A percentile compares a stretch with the other conserved stretches of the same genome.
Conservation (phyloP, 1,139 yeast species). For the Yamadazyma blattariae region DNA sequence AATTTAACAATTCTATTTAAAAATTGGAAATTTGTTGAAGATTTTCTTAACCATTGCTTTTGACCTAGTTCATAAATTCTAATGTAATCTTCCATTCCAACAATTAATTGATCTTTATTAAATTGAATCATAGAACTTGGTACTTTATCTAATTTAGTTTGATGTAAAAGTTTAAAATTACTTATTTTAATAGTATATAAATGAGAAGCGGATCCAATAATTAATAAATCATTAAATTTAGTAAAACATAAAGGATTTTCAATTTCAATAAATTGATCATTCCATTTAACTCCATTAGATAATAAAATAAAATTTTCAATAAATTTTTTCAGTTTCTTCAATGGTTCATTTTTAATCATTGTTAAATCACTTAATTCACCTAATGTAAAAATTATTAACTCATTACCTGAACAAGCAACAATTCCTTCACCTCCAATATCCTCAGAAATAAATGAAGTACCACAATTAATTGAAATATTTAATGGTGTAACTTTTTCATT, state of each 20-base stretch:
- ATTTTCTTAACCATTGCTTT: constrained; percentile 72
- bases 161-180: constrained; percentile 52
- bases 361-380: constrained; percentile 52
- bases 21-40: constrained; percentile 40
- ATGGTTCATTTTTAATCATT: constrained; percentile 32
- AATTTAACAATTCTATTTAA: constrained; percentile 49
- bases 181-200: constrained; percentile 41
- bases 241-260: constrained; percentile 8
- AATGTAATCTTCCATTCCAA: constrained; percentile 53
- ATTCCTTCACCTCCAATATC: constrained; percentile 62
- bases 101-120: constrained; percentile 55
- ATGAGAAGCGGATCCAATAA: constrained; percentile 31
- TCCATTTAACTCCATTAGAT: constrained; percentile 1
- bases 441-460: constrained; percentile 58
- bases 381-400: constrained; percentile 58
- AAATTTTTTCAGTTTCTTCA: constrained; percentile 55
- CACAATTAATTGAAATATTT: constrained; percentile 27
- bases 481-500: constrained; percentile 40
- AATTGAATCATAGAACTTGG: constrained; percentile 55
- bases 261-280: constrained; percentile 5
- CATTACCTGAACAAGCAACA: constrained; percentile 56
- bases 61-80: constrained; percentile 73
- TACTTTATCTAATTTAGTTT: constrained; percentile 52
- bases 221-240: constrained; percentile 16
- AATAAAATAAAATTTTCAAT: constrained; percentile 21